Percentiles rank a stretch among this genome's conserved stretches.
Evolutionary conservation across 768 basidiomycete species (phyloP).

Genomic region (Tylopilus subfusipes): DNA sequence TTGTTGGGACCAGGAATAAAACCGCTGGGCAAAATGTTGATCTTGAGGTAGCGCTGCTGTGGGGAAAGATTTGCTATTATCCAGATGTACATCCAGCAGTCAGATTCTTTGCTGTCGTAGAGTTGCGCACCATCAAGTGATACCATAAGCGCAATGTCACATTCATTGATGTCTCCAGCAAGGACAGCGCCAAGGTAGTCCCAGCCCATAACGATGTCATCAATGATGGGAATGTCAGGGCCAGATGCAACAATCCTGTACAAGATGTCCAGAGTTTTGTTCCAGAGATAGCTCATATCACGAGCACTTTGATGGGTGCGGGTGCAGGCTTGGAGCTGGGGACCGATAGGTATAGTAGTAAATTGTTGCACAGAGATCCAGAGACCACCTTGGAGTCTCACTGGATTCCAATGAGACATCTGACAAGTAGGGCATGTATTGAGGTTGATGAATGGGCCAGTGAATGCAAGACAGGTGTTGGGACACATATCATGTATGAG

Average conservation of each 20-base stretch:
- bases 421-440: conserved; percentile 33
- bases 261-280: not conserved
- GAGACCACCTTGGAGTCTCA: not conserved
- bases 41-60: too few relatives aligned
- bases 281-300: conserved; percentile 27
- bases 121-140: conserved; percentile 44
- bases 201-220: conserved; percentile 4
- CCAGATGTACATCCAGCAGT: conserved; percentile 36
- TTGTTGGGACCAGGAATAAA: conserved; percentile 2
- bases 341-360: conserved; percentile 39
- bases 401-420: conserved; percentile 27
- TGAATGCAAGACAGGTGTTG: conserved; percentile 39
- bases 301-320: conserved; percentile 28
- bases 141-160: too few relatives aligned
- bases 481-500: conserved; percentile 41
- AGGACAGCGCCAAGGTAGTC: conserved; percentile 9
- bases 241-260: not conserved
- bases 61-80: conserved; percentile 25
- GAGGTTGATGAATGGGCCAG: conserved; percentile 32
- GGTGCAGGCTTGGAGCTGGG: too few relatives aligned
- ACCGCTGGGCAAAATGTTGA: not conserved
- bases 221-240: not conserved
- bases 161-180: conserved; percentile 7
- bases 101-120: conserved; percentile 13
- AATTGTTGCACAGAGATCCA: conserved; percentile 32